Evolutionary conservation across 371 early-diverging fungal species (phyloP).

Genomic region (Umbelopsis sp.): DNA sequence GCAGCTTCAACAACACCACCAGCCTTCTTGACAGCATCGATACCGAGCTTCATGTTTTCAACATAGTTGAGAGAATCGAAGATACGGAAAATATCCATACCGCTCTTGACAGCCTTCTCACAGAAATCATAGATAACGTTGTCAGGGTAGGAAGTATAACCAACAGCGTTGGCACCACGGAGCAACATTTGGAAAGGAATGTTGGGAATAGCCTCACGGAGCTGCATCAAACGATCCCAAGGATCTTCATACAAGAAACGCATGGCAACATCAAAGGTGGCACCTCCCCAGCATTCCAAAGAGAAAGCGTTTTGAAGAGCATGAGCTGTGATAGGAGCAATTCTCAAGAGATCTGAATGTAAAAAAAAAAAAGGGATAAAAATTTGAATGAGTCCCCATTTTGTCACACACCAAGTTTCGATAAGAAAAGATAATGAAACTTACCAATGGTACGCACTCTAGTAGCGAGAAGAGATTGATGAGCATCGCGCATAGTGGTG

Average conservation of each 20-base stretch:
- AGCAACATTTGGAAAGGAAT: conserved; percentile 98
- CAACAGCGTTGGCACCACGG: conserved; percentile 97
- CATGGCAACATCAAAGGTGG: conserved; percentile 95
- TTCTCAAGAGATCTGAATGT: conserved; percentile 60
- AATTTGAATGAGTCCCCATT: background rate
- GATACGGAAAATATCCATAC: conserved; percentile 96
- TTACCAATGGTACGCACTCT: conserved; percentile 89
- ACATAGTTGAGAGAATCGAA: conserved; percentile 96
- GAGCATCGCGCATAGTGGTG: conserved; percentile 96
- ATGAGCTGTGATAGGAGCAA: conserved; percentile 88
- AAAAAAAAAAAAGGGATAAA: background rate
- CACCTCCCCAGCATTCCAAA: conserved; percentile 94
- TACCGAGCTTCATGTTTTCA: conserved; percentile 93
- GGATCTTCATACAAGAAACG: conserved; percentile 95
- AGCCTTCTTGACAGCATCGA: conserved; percentile 90
- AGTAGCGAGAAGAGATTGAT: conserved; percentile 92
- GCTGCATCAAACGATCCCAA: conserved; percentile 84
- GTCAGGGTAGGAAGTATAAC: conserved; percentile 96
- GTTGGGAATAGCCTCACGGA: conserved; percentile 91
- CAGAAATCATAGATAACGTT: conserved; percentile 96
- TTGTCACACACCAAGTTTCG: too few relatives aligned
- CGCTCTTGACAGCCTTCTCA: conserved; percentile 83
- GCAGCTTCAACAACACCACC: conserved; percentile 95
- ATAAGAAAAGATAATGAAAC: conserved; percentile 12
- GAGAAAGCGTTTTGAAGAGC: conserved; percentile 87